A percentile compares a stretch with the other conserved stretches of the same genome.
phyloP scores from a whole-genome alignment of 2,329 filamentous ascomycete genomes.

The Didymella arachidicola region DNA sequence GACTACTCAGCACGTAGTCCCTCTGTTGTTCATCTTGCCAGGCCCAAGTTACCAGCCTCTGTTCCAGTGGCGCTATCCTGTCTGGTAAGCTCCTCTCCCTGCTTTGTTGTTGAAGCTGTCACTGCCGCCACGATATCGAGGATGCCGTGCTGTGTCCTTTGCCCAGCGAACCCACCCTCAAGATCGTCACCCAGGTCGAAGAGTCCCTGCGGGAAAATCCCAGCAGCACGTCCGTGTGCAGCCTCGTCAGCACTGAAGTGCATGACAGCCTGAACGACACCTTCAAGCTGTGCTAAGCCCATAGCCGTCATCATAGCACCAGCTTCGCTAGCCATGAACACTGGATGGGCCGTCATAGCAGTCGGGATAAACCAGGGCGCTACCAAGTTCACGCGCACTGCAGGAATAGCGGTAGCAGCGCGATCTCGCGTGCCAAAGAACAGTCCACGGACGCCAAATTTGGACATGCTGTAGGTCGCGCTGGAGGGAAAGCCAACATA shows the following conservation, averaged over 20 bases:
- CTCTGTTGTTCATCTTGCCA: background rate
- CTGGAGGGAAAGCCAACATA: slow-evolving; percentile 35
- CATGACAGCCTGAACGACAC: slow-evolving; percentile 31
- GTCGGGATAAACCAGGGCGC: slow-evolving; percentile 42
- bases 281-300: slow-evolving; percentile 33
- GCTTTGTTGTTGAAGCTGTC: slow-evolving; percentile 1
- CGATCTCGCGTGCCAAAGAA: slow-evolving; percentile 35
- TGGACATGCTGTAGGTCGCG: slow-evolving; percentile 39
- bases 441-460: slow-evolving; percentile 40
- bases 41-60: slow-evolving; percentile 4
- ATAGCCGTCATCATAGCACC: slow-evolving; percentile 21
- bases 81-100: background rate
- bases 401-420: slow-evolving; percentile 17
- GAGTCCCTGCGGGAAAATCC: slow-evolving; percentile 28
- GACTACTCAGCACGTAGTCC: background rate
- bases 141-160: slow-evolving; percentile 7
- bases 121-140: slow-evolving; percentile 6
- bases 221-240: slow-evolving; percentile 29
- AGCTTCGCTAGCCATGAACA: slow-evolving; percentile 23
- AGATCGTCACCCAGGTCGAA: slow-evolving; percentile 34
- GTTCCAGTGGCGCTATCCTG: slow-evolving; percentile 14
- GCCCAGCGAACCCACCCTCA: slow-evolving; percentile 23
- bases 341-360: slow-evolving; percentile 23
- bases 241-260: slow-evolving; percentile 27
- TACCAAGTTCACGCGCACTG: slow-evolving; percentile 37